Conservation (phyloP, 495 filamentous ascomycete species). For the Talaromyces wortmannii region DNA sequence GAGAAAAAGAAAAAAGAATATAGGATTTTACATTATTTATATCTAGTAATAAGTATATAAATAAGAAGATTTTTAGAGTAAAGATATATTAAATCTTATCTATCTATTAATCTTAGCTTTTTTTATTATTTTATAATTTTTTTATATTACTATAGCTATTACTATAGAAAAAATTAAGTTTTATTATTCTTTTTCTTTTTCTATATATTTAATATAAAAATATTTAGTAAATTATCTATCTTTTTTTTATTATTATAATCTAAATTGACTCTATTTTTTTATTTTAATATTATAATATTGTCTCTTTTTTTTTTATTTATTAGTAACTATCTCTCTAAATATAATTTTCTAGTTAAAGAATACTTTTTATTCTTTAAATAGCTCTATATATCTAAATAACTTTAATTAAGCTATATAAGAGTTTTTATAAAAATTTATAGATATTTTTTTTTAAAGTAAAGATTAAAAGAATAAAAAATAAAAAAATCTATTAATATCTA, state of each 20-base stretch:
- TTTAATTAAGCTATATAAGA: neutral
- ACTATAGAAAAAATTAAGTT: neutral
- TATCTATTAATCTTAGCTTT: neutral
- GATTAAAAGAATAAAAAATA: neutral
- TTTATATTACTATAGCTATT: neutral
- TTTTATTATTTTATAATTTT: neutral
- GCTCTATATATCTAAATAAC: neutral
- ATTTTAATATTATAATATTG: neutral
- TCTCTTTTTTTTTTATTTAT: neutral
- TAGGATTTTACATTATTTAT: neutral
- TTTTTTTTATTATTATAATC: neutral
- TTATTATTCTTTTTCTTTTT: neutral
- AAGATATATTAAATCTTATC: neutral
- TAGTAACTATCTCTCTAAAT: neutral
- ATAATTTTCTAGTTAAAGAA: neutral
- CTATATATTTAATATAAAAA: neutral
- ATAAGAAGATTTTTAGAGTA: neutral
- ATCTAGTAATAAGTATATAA: neutral
- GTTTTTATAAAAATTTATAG: neutral
- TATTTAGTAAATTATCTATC: neutral
- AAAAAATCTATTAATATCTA: neutral
- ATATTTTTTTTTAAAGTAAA: neutral
- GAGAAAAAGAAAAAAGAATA: neutral
- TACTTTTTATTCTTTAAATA: neutral
- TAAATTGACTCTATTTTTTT: neutral